Evolutionary conservation across 148 eudicot species (phyloP), one percentile per base, ranked within the genome.

Genomic region (Silene latifolia): DNA sequence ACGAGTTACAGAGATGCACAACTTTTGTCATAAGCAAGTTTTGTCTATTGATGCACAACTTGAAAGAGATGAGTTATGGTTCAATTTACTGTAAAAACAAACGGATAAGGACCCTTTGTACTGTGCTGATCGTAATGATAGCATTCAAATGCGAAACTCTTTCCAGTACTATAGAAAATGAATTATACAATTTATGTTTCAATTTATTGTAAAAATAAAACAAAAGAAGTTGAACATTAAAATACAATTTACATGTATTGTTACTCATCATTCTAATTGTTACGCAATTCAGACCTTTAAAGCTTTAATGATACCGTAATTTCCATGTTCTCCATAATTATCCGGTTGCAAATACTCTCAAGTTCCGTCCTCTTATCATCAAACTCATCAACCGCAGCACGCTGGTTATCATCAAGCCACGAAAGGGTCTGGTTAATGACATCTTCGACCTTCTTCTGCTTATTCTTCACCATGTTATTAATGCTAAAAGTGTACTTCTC

Each of bases 261-360:
- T n/a, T n/a, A n/a, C n/a, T n/a, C n/a, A n/a, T n/a, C n/a, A n/a
- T n/a, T n/a, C n/a, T n/a, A n/a, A n/a, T n/a, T n/a, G n/a, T n/a
- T n/a, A n/a, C n/a, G n/a, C n/a, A n/a, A n/a, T n/a, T n/a, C n/a
- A 27, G 29, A 27, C 29, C 29, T 1, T 27, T 27, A 27, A 27
- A 27, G 29, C 6, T 35, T 35, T 35, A 35, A 5, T 35, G 7
- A 35, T 35, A 35, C 42, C 42, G 7, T 5, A 4, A 35, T 35
- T 35, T 35, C 3, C 42, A 35, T 35, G 3, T 78, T 79, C 56
- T 79, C 74, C 1, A 77, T 73, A 48, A 79, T 74, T 24, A 79
- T 79, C 10, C 74, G 81, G 73, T 79, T 79, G 68, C 81, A 79
- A 21, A 79, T 73, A 2, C 69, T 21, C 69, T 79, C 77, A 0